These are phyloP conservation scores for Phytophthora pseudosyringae DNA, from an alignment of 352 stramenopile genomes.

Conservation along the genomic window DNA sequence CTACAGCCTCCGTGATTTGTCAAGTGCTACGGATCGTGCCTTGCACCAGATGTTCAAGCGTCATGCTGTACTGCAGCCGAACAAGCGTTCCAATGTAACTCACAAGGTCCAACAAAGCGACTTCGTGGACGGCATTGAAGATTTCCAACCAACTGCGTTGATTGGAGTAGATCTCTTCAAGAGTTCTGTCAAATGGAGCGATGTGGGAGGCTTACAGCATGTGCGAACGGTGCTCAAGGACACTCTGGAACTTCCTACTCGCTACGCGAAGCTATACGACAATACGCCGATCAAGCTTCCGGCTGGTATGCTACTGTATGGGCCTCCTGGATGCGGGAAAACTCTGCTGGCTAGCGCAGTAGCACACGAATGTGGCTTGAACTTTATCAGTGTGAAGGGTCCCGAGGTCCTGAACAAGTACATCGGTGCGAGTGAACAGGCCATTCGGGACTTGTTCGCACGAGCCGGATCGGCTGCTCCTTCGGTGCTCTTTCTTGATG, in stretches of 20 bases:
- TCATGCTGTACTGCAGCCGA: conserved; percentile 29
- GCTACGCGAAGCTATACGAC: conserved; percentile 83
- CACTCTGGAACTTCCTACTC: conserved; percentile 87
- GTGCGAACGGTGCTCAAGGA: conserved; percentile 91
- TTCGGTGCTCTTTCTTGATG: conserved; percentile 85
- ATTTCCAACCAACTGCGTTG: conserved; percentile 84
- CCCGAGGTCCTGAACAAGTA: conserved; percentile 93
- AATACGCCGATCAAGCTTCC: conserved; percentile 84
- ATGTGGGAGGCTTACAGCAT: conserved; percentile 82
- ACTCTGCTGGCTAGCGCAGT: conserved; percentile 89
- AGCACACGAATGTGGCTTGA: conserved; percentile 86
- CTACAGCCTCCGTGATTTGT: conserved; percentile 84
- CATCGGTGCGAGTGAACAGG: conserved; percentile 90
- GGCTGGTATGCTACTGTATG: conserved; percentile 89
- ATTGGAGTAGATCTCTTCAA: conserved; percentile 87
- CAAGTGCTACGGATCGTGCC: conserved; percentile 65
- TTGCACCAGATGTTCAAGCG: conserved; percentile 74
- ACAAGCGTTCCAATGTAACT: conserved; percentile 3
- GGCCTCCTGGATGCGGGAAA: conserved; percentile 92
- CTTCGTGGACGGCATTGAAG: conserved; percentile 76
- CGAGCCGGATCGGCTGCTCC: conserved; percentile 77
- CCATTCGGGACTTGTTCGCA: conserved; percentile 88
- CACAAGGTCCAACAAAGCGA: conserved; percentile 63
- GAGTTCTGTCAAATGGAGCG: conserved; percentile 86
- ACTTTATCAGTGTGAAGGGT: conserved; percentile 93